A percentile compares a stretch with the other conserved stretches of the same genome.
These are phyloP conservation scores for Breviolum minutum DNA, from an alignment of 73 alveolate species.

Conservation along the genomic window DNA sequence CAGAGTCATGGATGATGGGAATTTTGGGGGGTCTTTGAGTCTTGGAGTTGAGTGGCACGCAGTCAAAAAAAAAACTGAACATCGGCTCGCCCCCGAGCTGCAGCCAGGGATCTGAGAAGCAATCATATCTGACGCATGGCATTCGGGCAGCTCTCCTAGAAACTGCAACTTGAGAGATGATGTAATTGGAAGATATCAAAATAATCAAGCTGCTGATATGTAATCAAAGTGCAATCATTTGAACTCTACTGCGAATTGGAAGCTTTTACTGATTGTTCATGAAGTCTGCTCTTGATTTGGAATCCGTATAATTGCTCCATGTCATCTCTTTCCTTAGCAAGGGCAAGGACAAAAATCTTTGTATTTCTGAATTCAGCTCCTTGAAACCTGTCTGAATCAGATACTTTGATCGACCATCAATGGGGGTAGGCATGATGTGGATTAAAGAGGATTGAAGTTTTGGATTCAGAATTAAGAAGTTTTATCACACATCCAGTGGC, in stretches of 20 bases:
- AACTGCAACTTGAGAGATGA: background rate
- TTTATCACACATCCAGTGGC: background rate
- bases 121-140: background rate
- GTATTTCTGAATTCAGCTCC: too few relatives aligned
- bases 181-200: background rate
- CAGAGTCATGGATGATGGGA: background rate
- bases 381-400: too few relatives aligned
- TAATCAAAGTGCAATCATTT: background rate
- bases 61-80: too few relatives aligned
- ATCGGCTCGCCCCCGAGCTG: background rate
- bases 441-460: too few relatives aligned
- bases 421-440: too few relatives aligned
- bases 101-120: background rate
- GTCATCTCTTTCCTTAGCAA: too few relatives aligned
- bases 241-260: background rate
- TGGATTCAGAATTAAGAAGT: background rate
- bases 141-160: conserved; percentile 8
- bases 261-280: background rate
- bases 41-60: background rate
- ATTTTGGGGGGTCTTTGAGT: background rate
- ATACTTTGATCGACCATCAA: too few relatives aligned
- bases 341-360: too few relatives aligned
- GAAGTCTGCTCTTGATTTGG: background rate
- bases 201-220: background rate
- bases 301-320: too few relatives aligned